Evolutionary conservation across 768 basidiomycete species (phyloP), one percentile per base, ranked within the genome.

Genomic region (Pleurotus giganteus): DNA sequence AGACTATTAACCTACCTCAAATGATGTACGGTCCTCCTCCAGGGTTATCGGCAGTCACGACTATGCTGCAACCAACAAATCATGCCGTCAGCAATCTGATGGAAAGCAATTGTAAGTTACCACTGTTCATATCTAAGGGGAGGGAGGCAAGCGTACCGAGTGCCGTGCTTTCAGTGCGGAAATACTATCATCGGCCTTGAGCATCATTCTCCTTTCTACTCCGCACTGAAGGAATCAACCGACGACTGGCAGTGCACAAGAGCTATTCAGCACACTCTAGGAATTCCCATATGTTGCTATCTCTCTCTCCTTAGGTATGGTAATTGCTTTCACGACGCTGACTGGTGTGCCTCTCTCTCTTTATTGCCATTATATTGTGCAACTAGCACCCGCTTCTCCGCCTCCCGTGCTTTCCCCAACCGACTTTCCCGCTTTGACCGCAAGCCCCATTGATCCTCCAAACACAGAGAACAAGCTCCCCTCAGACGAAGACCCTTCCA

Each of bases 131-230:
- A 70, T 71, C 72, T 68, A 82, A 85, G 86, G 86, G 88, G 87
- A 85, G 88, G 86, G 47, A 55, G 86, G 86, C 78, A 85, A 83
- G 81, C 80, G 85, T 91, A 89, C 88, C 89, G 80, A 90, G 87
- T 74, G 72, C 86, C 86, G 84, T 88, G 77, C 88, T 87, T 89
- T 88, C 86, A 90, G 88, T 88, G 84, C 87, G 86, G 85, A 86
- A 85, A 81, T 74, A 82, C 75, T 82, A 82, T 73, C 77, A 84
- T 80, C 85, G 80, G 68, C 80, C 79, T 75, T 89, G 77, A 89
- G 36, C 32, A 32, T 59, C 61, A 63, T 68, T 60, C 68, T 66
- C 66, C 66, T 63, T 67, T 61, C 57, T 61, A 62, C 62, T 66
- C 68, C 68, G 65, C 65, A 69, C 73, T 68, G 73, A 71, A 64